These are phyloP conservation scores for Phialophora verrucosa DNA, from an alignment of 2,329 filamentous ascomycete species.

Conservation along the genomic window DNA sequence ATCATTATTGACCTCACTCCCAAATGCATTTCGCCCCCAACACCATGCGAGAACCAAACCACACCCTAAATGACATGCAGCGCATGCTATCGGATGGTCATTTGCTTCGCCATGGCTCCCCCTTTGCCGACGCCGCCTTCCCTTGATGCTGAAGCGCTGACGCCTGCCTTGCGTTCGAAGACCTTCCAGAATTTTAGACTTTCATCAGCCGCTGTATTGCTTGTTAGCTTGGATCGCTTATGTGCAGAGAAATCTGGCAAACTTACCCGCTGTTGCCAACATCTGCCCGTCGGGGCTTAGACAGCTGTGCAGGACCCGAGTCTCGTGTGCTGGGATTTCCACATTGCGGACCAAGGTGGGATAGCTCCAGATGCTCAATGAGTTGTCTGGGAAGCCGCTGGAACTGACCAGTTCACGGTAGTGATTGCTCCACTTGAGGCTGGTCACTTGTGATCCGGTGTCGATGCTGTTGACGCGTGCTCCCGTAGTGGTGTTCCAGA, in stretches of 20 bases:
- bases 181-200: constrained; percentile 99
- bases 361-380: constrained; percentile 98
- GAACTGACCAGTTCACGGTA: constrained; percentile 99
- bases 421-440: constrained; percentile 91
- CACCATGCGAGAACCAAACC: constrained; percentile 26
- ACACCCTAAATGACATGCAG: constrained; percentile 1
- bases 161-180: constrained; percentile 95
- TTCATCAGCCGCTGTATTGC: constrained; percentile 78
- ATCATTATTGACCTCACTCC: background rate
- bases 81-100: constrained; percentile 78
- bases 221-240: constrained; percentile 25
- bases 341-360: constrained; percentile 95
- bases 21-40: constrained; percentile 22
- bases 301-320: constrained; percentile 92
- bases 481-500: constrained; percentile 99
- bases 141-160: constrained; percentile 65
- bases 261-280: constrained; percentile 84
- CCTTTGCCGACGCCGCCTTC: constrained; percentile 74
- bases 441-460: constrained; percentile 96
- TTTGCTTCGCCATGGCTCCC: constrained; percentile 88
- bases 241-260: background rate
- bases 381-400: constrained; percentile 98
- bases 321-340: constrained; percentile 97
- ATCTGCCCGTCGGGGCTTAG: constrained; percentile 98
- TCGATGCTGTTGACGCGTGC: constrained; percentile 99